Base-by-base conservation (phyloP, 2,329 filamentous ascomycete genomes). In the Xylaria sp. region DNA sequence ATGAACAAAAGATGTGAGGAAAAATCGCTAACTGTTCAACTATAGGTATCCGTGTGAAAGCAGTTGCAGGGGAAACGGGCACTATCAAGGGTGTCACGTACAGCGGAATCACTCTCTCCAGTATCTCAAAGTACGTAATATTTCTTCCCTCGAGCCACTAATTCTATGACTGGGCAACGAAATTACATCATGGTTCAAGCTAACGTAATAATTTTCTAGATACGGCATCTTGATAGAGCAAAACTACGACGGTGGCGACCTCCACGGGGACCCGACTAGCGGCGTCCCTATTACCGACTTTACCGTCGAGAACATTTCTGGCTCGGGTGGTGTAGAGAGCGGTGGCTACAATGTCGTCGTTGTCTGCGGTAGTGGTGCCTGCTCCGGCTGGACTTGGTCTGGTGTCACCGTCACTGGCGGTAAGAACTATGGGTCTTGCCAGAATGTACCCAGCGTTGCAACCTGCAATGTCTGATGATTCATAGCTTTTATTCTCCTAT, bases 161-260 rank as follows among this genome's bases (percentile, higher is more conserved):
- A 2, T 38, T 15, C 17, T 9, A 33, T 13, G 4, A 1, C 17
- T 4, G 13, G 7, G 23, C 11, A 6, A 26, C 3, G 20, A 9
- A 9, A 20, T 3, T 11, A 0, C 9, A 31, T 40, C 3, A 0
- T 10, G 0, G 3, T 36, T 3, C 23, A 13, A 48, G 17, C 62
- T 68, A 31, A 65, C 57, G 10, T 26, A 2, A 17, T 13, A 9
- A n/a, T 58, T 6, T 13, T 31, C 36, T 4, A 49, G 83, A 26
- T 87, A 88, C 74, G 87, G 84, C 53, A 84, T 89, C 66, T 81
- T 88, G 59, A 83, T 90, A 66, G 80, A 89, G 77, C 88, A 90
- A 79, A 86, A 88, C 75, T 89, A 88, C 73, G 78, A 83, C 60
- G 81, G 78, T 61, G 83, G 83, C 23, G 77, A 68, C 31, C 77